Evolutionary conservation across 208 protist genomes (phyloP).

Genomic region (Trichomonas vaginalis): DNA sequence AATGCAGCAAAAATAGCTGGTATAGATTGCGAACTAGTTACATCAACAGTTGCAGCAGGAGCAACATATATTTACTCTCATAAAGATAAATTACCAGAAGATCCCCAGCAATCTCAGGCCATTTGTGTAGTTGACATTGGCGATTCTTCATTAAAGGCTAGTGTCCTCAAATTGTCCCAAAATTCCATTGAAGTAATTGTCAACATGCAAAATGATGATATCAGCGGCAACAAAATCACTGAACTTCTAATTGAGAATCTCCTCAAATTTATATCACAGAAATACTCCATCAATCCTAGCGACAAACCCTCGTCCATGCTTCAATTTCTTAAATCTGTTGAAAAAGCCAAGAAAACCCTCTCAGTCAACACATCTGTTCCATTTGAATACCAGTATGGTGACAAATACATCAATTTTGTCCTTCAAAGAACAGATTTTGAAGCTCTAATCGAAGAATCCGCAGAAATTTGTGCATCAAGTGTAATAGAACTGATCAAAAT

Average conservation of each 20-base stretch:
- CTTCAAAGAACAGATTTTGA: not conserved
- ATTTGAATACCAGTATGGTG: not conserved
- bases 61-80: conserved; percentile 21
- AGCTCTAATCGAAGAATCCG: not conserved
- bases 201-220: not conserved
- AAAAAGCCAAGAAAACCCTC: not conserved
- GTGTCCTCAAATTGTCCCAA: not conserved
- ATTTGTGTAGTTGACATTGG: not conserved
- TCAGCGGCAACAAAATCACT: not conserved
- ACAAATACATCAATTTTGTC: not conserved
- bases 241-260: not conserved
- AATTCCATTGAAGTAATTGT: not conserved
- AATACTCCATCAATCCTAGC: not conserved
- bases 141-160: not conserved
- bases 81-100: not conserved
- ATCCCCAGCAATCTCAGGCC: no score
- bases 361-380: not conserved
- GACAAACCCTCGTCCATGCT: not conserved
- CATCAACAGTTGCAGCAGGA: conserved; percentile 26
- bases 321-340: not conserved
- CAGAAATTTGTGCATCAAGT: not conserved
- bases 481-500: not conserved
- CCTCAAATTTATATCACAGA: not conserved
- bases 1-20: conserved; percentile 24
- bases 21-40: conserved; percentile 23